Evolutionary conservation across 139 green algal genomes (phyloP), one percentile per base, ranked within the genome.

Genomic region (Ulvella scutata): DNA sequence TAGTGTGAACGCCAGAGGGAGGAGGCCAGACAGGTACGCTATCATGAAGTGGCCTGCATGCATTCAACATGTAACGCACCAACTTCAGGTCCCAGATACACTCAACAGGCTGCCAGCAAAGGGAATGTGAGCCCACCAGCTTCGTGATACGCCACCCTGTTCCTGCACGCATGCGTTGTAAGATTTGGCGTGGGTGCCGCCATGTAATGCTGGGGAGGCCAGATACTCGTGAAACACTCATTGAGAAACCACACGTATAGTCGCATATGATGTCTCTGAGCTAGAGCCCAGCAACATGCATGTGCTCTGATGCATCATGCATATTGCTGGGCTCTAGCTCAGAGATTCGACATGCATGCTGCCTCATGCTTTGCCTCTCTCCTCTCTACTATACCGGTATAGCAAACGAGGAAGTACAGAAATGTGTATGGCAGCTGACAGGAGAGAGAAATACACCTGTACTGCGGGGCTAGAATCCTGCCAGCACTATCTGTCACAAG

Each of bases 1-100:
- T 10, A 99, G 84, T 0, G 88, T 97, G 89, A 98, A 99, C 3
- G 61, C 82, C 9, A 82, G 81, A 0, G 95, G 94, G 62, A 98
- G 78, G 10, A 98, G 81, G 7, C 95, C 94, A 26, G 95, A 31
- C 28, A 98, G 78, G 79, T 98, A 98, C n/a, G 90, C 89, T 4
- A 90, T 75, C 6, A 96, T 79, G 39, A 96, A 94, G 79, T 96
- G 90, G 7, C 51, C 51, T 67, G 51, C n/a, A 39, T 89, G 10
- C 20, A 38, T 26, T 26, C 9, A 31, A 29, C 9, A 7, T 72
- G 60, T 9, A 34, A 10, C 9, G 35, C 10, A 26, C 35, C 60
- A 34, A 26, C 20, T 72, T 9, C 34, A 13, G 9, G 35, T 26
- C 60, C n/a, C n/a, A n/a, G n/a, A 72, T 9, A 72, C 10, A 72